Evolutionary conservation across 2,329 filamentous ascomycete species (phyloP).

Genomic region (Aspergillus fumigatiaffinis): DNA sequence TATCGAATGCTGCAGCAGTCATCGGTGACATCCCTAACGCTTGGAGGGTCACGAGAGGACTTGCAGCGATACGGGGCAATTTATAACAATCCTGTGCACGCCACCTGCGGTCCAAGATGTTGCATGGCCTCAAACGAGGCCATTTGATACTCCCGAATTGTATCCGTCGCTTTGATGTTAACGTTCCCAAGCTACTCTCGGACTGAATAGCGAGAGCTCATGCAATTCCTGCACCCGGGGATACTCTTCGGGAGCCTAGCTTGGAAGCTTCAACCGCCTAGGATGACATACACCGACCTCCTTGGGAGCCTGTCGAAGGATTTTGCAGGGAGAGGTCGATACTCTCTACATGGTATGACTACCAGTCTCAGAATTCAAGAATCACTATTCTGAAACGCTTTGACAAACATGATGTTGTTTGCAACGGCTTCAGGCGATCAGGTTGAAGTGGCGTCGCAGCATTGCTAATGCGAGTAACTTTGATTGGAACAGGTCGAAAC

Average conservation of each 20-base stretch:
- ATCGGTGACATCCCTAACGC: constrained; percentile 68
- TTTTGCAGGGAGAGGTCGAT: constrained; percentile 77
- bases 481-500: constrained; percentile 47
- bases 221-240: constrained; percentile 78
- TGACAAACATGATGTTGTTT: constrained; percentile 63
- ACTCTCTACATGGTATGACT: constrained; percentile 75
- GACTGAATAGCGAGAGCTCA: constrained; percentile 89
- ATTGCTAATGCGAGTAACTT: constrained; percentile 44
- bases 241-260: constrained; percentile 74
- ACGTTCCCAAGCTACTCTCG: constrained; percentile 91
- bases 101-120: constrained; percentile 78
- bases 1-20: constrained; percentile 33
- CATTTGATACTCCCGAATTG: constrained; percentile 88
- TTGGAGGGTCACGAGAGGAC: constrained; percentile 79
- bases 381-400: neutral
- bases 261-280: constrained; percentile 64
- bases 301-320: constrained; percentile 81
- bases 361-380: neutral
- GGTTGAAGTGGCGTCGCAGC: constrained; percentile 34
- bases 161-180: constrained; percentile 95
- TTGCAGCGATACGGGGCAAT: constrained; percentile 83
- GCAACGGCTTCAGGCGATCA: constrained; percentile 79
- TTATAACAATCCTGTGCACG: constrained; percentile 83
- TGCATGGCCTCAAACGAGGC: constrained; percentile 68
- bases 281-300: constrained; percentile 86